A percentile compares a stretch with the other conserved stretches of the same genome.
Conservation (phyloP, 2,329 filamentous ascomycete species). For the Sarocladium kiliense region DNA sequence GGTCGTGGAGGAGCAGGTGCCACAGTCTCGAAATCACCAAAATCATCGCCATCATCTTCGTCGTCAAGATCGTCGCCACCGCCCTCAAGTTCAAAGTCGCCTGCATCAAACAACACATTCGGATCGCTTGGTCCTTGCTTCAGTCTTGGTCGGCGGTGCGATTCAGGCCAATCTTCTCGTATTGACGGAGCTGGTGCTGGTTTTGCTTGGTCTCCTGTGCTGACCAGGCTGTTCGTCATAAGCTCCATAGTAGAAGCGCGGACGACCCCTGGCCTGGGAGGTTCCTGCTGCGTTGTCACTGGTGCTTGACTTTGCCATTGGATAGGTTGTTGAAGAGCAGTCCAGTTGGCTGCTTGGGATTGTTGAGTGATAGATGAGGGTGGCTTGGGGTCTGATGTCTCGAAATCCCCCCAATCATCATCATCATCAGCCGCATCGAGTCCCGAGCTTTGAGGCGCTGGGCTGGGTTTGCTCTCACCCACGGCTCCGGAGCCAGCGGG, state of each 20-base stretch:
- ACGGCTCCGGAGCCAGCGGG: neutral
- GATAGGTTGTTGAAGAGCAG: neutral
- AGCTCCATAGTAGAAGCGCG: slow-evolving; percentile 50
- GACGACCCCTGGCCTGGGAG: slow-evolving; percentile 20
- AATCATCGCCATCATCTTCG: slow-evolving; percentile 45
- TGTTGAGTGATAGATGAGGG: neutral
- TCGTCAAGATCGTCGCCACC: slow-evolving; percentile 46
- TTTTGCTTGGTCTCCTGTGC: slow-evolving; percentile 21
- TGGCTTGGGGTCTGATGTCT: slow-evolving; percentile 40
- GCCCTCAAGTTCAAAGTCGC: slow-evolving; percentile 43
- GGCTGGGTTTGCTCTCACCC: neutral
- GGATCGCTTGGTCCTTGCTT: slow-evolving; percentile 29
- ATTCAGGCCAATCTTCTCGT: neutral
- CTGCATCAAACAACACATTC: slow-evolving; percentile 63
- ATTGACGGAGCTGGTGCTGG: slow-evolving; percentile 8
- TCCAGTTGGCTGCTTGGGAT: neutral
- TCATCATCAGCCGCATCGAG: slow-evolving; percentile 43
- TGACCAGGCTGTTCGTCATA: slow-evolving; percentile 46
- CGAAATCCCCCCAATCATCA: slow-evolving; percentile 65
- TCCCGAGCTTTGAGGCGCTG: neutral
- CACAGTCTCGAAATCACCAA: slow-evolving; percentile 56
- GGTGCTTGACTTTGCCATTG: neutral
- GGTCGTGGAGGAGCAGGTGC: slow-evolving; percentile 15
- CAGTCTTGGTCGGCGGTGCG: slow-evolving; percentile 15
- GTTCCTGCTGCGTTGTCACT: slow-evolving; percentile 9